phyloP scores from a whole-genome alignment of 2,329 filamentous ascomycete genomes.

The Apiospora phragmitis region DNA sequence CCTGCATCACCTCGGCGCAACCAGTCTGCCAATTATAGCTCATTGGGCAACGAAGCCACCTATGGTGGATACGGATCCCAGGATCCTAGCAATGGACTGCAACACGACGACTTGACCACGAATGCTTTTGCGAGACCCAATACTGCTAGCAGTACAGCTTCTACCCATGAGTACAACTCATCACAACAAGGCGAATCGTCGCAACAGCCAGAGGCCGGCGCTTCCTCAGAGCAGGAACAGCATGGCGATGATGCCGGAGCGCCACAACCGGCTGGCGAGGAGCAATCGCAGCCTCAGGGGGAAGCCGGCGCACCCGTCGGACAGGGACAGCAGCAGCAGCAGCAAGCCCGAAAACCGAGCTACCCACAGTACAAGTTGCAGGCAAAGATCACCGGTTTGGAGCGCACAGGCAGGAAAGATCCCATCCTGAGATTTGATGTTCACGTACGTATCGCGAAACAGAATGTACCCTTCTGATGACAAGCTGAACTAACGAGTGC shows the following conservation, averaged over 20 bases:
- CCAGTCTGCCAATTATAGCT: slow-evolving; percentile 41
- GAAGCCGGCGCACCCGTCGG: slow-evolving; percentile 20
- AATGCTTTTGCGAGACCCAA: slow-evolving; percentile 45
- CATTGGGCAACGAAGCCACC: slow-evolving; percentile 38
- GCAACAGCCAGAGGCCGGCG: slow-evolving; percentile 29
- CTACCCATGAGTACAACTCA: slow-evolving; percentile 40
- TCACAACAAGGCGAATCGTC: slow-evolving; percentile 31
- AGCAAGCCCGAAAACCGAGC: slow-evolving; percentile 56
- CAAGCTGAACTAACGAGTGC: neutral
- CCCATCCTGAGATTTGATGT: slow-evolving; percentile 94
- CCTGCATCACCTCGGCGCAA: slow-evolving; percentile 50
- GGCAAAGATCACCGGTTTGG: slow-evolving; percentile 90
- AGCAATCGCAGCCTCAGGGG: slow-evolving; percentile 26
- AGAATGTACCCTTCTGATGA: neutral
- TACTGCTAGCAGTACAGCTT: slow-evolving; percentile 47
- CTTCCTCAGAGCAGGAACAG: slow-evolving; percentile 16
- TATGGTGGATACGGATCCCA: slow-evolving; percentile 45
- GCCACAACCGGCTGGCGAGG: slow-evolving; percentile 20
- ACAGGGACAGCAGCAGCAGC: slow-evolving; percentile 31
- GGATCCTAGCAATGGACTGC: slow-evolving; percentile 44
- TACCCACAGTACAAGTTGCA: slow-evolving; percentile 81
- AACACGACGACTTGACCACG: slow-evolving; percentile 36
- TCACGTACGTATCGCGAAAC: slow-evolving; percentile 64
- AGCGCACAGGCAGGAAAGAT: slow-evolving; percentile 93
- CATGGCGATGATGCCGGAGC: neutral